Evolutionary conservation across 805 yeast genomes (phyloP).

Genomic region (Candida tallmaniae): DNA sequence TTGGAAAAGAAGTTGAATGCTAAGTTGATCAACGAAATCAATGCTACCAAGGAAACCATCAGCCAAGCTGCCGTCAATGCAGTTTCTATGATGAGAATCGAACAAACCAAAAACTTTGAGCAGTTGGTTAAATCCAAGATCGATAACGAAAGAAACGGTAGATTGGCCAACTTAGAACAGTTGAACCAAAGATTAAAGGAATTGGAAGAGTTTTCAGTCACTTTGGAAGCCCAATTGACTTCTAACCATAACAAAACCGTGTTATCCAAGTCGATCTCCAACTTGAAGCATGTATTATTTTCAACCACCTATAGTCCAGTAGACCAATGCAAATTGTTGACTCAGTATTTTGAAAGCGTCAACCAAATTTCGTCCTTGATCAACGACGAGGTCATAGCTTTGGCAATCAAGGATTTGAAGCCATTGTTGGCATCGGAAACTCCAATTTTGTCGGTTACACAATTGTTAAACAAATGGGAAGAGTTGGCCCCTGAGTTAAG

Average conservation of each 20-base stretch:
- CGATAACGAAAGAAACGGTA: slow-evolving; percentile 59
- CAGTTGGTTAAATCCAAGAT: slow-evolving; percentile 25
- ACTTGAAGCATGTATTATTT: slow-evolving; percentile 28
- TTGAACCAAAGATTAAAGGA: slow-evolving; percentile 51
- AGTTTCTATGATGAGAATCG: slow-evolving; percentile 59
- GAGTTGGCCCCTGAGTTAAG: slow-evolving; percentile 80
- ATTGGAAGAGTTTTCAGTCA: slow-evolving; percentile 51
- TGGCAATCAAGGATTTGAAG: slow-evolving; percentile 31
- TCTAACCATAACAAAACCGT: slow-evolving; percentile 30
- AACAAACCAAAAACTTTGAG: slow-evolving; percentile 54
- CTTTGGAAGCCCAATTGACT: slow-evolving; percentile 33
- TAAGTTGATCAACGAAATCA: slow-evolving; percentile 59
- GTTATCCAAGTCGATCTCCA: slow-evolving; percentile 27
- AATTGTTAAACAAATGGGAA: slow-evolving; percentile 75
- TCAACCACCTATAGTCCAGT: slow-evolving; percentile 11
- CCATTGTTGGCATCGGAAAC: slow-evolving; percentile 33
- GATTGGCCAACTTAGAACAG: slow-evolving; percentile 63
- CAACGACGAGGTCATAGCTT: slow-evolving; percentile 30
- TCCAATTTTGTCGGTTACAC: slow-evolving; percentile 70
- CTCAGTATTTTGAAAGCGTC: slow-evolving; percentile 35
- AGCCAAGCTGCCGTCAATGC: slow-evolving; percentile 71
- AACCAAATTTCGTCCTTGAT: slow-evolving; percentile 16
- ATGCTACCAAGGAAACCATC: slow-evolving; percentile 60
- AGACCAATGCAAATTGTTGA: slow-evolving; percentile 23
- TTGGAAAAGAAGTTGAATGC: slow-evolving; percentile 56